Evolutionary conservation across 208 protist species (phyloP).

Genomic region (Wallacemonas sp.): DNA sequence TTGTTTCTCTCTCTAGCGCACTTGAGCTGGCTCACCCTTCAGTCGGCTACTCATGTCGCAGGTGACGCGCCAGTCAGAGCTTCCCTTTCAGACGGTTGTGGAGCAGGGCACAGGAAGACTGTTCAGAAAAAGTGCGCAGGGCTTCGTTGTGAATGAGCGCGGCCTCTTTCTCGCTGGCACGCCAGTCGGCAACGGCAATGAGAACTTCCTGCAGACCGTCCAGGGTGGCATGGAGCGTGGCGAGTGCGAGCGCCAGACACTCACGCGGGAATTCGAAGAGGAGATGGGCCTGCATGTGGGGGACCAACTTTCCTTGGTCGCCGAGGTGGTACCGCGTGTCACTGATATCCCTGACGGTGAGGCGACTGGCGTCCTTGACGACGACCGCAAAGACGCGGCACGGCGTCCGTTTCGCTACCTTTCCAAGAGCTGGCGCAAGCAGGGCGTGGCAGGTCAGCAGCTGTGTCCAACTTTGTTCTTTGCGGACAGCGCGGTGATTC

Average conservation of each 20-base stretch:
- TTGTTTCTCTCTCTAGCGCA: too few species aligned
- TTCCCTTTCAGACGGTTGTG: neutral
- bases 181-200: slow-evolving; percentile 27
- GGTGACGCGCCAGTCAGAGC: too few species aligned
- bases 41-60: too few species aligned
- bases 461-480: slow-evolving; percentile 51
- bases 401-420: slow-evolving; percentile 36
- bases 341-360: neutral
- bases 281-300: slow-evolving; percentile 39
- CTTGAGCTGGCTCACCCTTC: too few species aligned
- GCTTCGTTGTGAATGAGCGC: slow-evolving; percentile 39
- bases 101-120: neutral
- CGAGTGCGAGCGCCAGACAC: slow-evolving; percentile 30
- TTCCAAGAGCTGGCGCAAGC: slow-evolving; percentile 43
- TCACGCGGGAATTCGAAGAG: slow-evolving; percentile 43
- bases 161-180: slow-evolving; percentile 35
- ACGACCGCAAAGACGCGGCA: slow-evolving; percentile 6
- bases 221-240: slow-evolving; percentile 37
- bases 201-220: slow-evolving; percentile 32
- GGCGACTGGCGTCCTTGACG: slow-evolving; percentile 16
- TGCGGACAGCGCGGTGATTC: slow-evolving; percentile 14
- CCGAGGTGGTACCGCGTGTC: slow-evolving; percentile 21
- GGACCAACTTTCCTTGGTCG: slow-evolving; percentile 19
- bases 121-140: slow-evolving; percentile 33
- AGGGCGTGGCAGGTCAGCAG: slow-evolving; percentile 43